Conservation (phyloP, 345 rosid species). For the Kernera saxatilis region DNA sequence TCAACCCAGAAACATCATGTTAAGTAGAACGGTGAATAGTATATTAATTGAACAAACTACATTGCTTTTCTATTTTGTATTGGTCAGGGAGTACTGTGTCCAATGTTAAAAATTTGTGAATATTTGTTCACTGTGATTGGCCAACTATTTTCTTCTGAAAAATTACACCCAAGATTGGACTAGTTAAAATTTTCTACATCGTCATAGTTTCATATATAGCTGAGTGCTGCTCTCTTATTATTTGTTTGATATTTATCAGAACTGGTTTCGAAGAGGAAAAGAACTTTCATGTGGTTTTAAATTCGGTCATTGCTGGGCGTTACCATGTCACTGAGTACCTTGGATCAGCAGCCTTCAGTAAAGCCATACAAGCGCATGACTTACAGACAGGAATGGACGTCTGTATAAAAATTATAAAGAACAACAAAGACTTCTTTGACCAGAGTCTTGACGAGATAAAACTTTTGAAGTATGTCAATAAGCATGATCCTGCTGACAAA, state of each 20-base stretch:
- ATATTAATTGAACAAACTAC: neutral
- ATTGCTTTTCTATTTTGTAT: neutral
- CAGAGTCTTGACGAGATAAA: constrained; percentile 99
- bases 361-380: constrained; percentile 99
- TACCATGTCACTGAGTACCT: constrained; percentile 98
- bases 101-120: neutral
- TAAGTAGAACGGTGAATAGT: neutral
- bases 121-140: neutral
- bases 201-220: neutral
- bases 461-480: constrained; percentile 95
- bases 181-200: neutral
- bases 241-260: constrained; percentile 40
- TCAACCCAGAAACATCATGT: neutral
- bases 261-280: constrained; percentile 99
- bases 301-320: constrained; percentile 94
- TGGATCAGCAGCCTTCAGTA: constrained; percentile 99
- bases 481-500: constrained; percentile 97
- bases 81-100: neutral
- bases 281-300: constrained; percentile 90
- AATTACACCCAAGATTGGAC: neutral
- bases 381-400: constrained; percentile 98
- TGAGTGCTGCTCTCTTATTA: constrained; percentile 12
- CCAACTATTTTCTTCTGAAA: neutral
- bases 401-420: constrained; percentile 94
- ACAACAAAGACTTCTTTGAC: constrained; percentile 98